phyloP scores from a whole-genome alignment of 2,329 filamentous ascomycete species.

The Alternaria panax region DNA sequence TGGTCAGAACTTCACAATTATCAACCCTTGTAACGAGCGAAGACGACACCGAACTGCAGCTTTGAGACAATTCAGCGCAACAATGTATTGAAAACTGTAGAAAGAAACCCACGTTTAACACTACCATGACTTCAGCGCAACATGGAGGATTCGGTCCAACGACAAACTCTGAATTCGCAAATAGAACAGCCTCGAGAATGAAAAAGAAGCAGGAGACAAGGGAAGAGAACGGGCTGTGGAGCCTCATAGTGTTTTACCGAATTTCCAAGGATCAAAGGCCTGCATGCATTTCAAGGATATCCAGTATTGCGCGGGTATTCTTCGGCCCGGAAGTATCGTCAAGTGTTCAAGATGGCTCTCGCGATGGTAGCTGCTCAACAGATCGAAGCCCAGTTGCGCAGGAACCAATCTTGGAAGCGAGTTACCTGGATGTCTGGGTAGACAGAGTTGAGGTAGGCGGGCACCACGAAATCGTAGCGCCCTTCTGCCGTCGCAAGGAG shows the following conservation, averaged over 20 bases:
- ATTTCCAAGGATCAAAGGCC: neutral
- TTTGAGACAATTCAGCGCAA: neutral
- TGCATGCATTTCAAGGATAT: neutral
- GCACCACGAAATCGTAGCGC: slow-evolving; percentile 68
- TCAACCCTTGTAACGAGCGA: neutral
- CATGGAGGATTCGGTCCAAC: neutral
- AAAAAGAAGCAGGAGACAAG: neutral
- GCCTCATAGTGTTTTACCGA: neutral
- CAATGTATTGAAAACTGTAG: neutral
- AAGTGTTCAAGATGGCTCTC: neutral
- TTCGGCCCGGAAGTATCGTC: neutral
- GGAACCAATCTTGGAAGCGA: slow-evolving; percentile 52
- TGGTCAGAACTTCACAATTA: neutral
- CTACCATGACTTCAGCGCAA: neutral
- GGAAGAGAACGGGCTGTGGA: neutral
- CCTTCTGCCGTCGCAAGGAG: slow-evolving; percentile 73
- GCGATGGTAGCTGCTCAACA: slow-evolving; percentile 25
- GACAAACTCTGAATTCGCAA: neutral
- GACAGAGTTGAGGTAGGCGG: slow-evolving; percentile 64
- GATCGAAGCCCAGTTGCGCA: slow-evolving; percentile 44
- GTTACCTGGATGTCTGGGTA: slow-evolving; percentile 50
- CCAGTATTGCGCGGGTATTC: neutral
- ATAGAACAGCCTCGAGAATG: neutral
- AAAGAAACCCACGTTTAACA: neutral
- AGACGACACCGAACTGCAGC: neutral